Conservation (phyloP, 139 green algal species). For the Edaphochlamys debaryana region DNA sequence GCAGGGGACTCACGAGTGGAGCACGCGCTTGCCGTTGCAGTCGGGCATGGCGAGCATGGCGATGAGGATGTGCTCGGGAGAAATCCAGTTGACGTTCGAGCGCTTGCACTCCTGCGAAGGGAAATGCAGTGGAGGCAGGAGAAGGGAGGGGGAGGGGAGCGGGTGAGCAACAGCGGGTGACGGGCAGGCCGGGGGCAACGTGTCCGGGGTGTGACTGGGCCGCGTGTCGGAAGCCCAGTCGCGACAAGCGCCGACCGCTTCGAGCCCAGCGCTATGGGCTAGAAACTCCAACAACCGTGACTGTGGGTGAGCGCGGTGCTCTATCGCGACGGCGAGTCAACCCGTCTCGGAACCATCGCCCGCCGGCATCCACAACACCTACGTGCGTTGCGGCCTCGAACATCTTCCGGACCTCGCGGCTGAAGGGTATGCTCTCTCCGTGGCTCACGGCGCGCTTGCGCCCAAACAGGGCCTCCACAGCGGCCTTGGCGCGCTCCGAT, state of each 20-base stretch:
- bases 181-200: no score
- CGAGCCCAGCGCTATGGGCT: no score
- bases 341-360: no score
- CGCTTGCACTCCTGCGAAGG: slow-evolving; percentile 77
- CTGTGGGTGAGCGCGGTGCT: no score
- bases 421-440: slow-evolving; percentile 79
- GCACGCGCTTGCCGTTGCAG: slow-evolving; percentile 47
- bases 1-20: slow-evolving; percentile 56
- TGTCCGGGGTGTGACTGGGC: no score
- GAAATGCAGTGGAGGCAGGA: background rate
- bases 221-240: no score
- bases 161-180: no score
- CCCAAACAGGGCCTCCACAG: slow-evolving; percentile 57
- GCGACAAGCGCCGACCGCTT: no score
- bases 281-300: no score
- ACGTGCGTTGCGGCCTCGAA: slow-evolving; percentile 87
- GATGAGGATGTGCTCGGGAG: slow-evolving; percentile 92
- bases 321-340: no score
- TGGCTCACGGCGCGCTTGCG: slow-evolving; percentile 45
- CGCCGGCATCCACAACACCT: no score
- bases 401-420: slow-evolving; percentile 72
- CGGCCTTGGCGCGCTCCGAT: slow-evolving; percentile 48
- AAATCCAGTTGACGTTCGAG: slow-evolving; percentile 86
- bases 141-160: background rate
- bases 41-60: slow-evolving; percentile 74